These are phyloP conservation scores for Chaetothyriales sp. DNA, from an alignment of 2,329 filamentous ascomycete species.

Conservation along the genomic window DNA sequence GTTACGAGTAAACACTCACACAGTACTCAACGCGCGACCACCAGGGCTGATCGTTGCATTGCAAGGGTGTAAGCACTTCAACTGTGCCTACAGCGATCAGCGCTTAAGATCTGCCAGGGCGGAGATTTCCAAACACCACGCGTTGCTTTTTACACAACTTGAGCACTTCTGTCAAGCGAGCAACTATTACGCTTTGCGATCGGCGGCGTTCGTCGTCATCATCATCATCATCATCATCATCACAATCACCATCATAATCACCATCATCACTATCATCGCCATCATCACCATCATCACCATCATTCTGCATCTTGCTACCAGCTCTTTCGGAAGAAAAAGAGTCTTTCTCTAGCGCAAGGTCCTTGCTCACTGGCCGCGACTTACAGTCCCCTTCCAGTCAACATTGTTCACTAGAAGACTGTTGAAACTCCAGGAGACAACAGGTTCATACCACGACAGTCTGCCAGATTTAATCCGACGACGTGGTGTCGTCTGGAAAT, in stretches of 20 bases:
- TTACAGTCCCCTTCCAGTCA: neutral
- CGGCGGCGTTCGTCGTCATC: too few species aligned
- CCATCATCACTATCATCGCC: too few species aligned
- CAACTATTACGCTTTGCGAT: neutral
- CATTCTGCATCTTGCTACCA: neutral
- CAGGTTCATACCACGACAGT: slow-evolving; percentile 22
- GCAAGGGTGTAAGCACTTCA: slow-evolving; percentile 4
- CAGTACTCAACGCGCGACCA: neutral
- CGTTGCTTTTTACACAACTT: neutral
- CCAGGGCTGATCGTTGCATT: neutral
- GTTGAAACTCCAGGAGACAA: slow-evolving; percentile 24
- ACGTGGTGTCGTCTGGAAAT: slow-evolving; percentile 15
- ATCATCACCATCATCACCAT: too few species aligned
- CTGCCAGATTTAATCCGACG: neutral
- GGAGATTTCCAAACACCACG: neutral
- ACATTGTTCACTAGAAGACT: neutral
- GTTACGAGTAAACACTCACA: neutral
- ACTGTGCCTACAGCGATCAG: neutral
- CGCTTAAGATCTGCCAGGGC: neutral
- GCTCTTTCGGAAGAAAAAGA: neutral
- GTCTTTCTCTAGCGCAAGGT: neutral
- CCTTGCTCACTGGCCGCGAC: neutral
- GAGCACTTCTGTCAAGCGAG: neutral
- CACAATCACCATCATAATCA: too few species aligned
- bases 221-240: too few species aligned